phyloP scores from a whole-genome alignment of 768 basidiomycete genomes.

The Pleurotus eryngii region DNA sequence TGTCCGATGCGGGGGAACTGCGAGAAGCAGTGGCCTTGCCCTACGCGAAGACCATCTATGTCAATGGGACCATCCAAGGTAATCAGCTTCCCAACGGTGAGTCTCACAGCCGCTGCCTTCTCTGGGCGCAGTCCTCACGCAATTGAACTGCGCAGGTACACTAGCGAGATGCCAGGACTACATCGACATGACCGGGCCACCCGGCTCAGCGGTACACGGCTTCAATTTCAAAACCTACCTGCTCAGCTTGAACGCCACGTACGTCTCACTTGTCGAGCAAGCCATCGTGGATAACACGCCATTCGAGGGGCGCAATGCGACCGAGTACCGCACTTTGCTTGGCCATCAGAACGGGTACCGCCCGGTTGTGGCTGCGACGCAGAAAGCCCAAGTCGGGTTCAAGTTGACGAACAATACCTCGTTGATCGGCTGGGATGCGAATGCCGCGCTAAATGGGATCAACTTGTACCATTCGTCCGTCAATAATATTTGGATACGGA shows the following conservation, averaged over 20 bases:
- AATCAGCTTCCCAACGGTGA: constrained; percentile 14
- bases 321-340: constrained; percentile 11
- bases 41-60: constrained; percentile 13
- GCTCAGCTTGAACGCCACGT: constrained; percentile 14
- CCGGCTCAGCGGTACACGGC: constrained; percentile 10
- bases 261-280: constrained; percentile 9
- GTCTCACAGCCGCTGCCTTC: background rate
- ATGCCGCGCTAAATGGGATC: constrained; percentile 12
- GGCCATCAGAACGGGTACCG: constrained; percentile 15
- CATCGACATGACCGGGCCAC: constrained; percentile 11
- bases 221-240: constrained; percentile 15
- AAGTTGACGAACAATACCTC: constrained; percentile 13
- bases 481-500: too few relatives aligned
- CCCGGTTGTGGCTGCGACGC: constrained; percentile 10
- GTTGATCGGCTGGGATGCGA: constrained; percentile 14
- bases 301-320: constrained; percentile 17
- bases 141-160: background rate
- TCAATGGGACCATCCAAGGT: constrained; percentile 16
- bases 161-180: constrained; percentile 10
- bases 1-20: constrained; percentile 13
- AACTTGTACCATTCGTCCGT: too few relatives aligned
- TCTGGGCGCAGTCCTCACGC: background rate
- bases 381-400: constrained; percentile 15
- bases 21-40: constrained; percentile 12
- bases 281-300: constrained; percentile 13